Base-by-base conservation (phyloP, 2,329 filamentous ascomycete species). In the Beauveria sp. region DNA sequence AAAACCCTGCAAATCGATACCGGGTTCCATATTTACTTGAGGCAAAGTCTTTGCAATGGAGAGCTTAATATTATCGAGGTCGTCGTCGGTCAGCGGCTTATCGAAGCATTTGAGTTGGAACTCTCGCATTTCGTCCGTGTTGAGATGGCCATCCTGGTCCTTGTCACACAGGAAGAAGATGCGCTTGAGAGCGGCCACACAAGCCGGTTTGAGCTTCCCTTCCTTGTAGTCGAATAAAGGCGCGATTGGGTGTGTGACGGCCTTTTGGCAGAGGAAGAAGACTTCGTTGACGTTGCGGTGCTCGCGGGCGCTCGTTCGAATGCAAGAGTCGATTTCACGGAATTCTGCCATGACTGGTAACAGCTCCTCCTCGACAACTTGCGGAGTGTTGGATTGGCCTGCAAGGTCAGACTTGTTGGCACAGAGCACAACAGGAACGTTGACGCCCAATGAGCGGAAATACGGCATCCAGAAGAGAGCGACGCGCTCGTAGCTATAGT, bases 391-490 rank as follows among this genome's bases (percentile, higher is more conserved):
- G 48, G 85, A 88, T 67, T 89, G 88, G 3, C 83, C 84, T 3
- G 86, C 85, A 60, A 97, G 80, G 69, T 99, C 95, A n/a, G 91
- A 91, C 75, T 99, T 99, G 80, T 98, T 98, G 71, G 95, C 92
- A 71, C 95, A 98, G 62, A 99, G 79, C 50, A 99, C 93, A 12
- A 99, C 95, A 0, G 95, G 95, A 24, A 99, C 92, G 72, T 99
- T 99, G 72, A 99, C 95, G n/a, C 95, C 95, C 45, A 99, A 84
- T 4, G 93, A 96, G 64, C 95, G 89, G 72, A 99, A 98, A 75
- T 97, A 96, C 12, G 95, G 95, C 84, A 99, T 89, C 95, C 95
- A 99, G 75, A 98, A 99, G 51, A 99, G 81, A 3, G 93, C 95
- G 3, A 99, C 93, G 43, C 95, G 83, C 73, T 99, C 95, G 78